A percentile compares a stretch with the other conserved stretches of the same genome.
Evolutionary conservation across 1,284 basidiomycete genomes (phyloP).

Genomic region (Austropuccinia psidii): DNA sequence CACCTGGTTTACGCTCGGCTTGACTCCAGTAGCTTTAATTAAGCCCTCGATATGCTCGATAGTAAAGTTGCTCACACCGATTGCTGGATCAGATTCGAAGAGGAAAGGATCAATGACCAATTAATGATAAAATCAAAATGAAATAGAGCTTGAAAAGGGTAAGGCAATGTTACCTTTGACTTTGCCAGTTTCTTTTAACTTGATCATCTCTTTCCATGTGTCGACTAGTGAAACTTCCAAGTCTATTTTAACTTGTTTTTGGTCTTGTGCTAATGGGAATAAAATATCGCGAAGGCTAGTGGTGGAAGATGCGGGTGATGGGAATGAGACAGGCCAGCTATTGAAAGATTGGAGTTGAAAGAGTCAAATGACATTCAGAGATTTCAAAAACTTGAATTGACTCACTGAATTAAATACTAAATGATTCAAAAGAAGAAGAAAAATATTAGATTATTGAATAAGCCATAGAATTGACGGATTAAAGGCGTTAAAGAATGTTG

Average conservation of each 20-base stretch:
- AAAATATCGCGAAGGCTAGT: conserved; percentile 40
- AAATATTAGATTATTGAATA: background rate
- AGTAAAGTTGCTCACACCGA: conserved; percentile 46
- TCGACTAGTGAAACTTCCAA: conserved; percentile 44
- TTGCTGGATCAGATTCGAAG: conserved; percentile 32
- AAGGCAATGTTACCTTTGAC: conserved; percentile 46
- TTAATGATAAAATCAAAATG: background rate
- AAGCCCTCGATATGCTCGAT: conserved; percentile 44
- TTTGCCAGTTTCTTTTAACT: conserved; percentile 45
- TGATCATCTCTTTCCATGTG: conserved; percentile 47
- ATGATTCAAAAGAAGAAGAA: background rate
- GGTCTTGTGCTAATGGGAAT: conserved; percentile 40
- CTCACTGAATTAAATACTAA: conserved; percentile 18
- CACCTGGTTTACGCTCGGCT: conserved; percentile 46
- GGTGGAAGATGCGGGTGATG: conserved; percentile 7
- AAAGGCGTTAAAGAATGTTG: background rate
- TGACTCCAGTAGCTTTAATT: conserved; percentile 45
- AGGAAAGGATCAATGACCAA: background rate
- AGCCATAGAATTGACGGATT: background rate
- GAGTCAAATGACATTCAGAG: background rate
- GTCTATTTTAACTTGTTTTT: conserved; percentile 41
- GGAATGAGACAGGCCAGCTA: conserved; percentile 45
- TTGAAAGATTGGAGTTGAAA: background rate
- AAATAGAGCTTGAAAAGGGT: background rate
- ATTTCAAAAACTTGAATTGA: background rate